Conservation (phyloP, 345 rosid genomes). For the Linum lewisii region DNA sequence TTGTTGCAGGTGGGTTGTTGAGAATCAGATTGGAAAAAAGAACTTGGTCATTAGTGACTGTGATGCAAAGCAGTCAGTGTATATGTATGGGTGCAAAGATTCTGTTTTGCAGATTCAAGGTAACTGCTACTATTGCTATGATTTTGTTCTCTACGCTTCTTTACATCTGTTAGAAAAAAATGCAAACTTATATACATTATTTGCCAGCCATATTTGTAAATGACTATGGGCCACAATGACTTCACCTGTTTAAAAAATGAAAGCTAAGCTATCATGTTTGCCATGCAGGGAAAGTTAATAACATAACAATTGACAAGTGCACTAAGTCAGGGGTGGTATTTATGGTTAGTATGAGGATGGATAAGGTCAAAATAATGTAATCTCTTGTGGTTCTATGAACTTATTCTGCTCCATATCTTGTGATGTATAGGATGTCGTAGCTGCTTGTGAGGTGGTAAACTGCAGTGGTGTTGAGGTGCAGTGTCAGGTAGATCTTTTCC, state of each 20-base stretch:
- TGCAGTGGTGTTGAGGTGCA: slow-evolving; percentile 92
- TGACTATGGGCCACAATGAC: no score
- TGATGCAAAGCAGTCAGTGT: slow-evolving; percentile 87
- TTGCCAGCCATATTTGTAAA: no score
- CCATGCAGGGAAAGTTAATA: slow-evolving; percentile 89
- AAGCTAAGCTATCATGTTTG: slow-evolving; percentile 2
- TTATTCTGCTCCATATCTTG: slow-evolving; percentile 13
- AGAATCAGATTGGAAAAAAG: slow-evolving; percentile 88
- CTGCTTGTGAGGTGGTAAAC: slow-evolving; percentile 96
- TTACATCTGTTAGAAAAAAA: no score
- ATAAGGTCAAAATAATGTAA: neutral
- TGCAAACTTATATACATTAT: no score
- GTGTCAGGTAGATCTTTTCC: slow-evolving; percentile 55
- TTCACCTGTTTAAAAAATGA: neutral
- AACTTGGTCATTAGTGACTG: slow-evolving; percentile 80
- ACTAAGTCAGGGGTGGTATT: slow-evolving; percentile 88
- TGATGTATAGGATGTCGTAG: slow-evolving; percentile 77
- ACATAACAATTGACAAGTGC: slow-evolving; percentile 93
- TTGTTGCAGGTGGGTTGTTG: slow-evolving; percentile 82
- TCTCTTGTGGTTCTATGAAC: slow-evolving; percentile 5
- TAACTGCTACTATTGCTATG: slow-evolving; percentile 9
- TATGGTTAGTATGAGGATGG: slow-evolving; percentile 41
- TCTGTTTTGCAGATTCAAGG: slow-evolving; percentile 92
- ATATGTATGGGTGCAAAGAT: slow-evolving; percentile 93
- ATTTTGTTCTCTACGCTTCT: no score